Percentiles rank a stretch among this genome's conserved stretches.
phyloP scores from a whole-genome alignment of 257 asterid species.

The Cordia subcordata region DNA sequence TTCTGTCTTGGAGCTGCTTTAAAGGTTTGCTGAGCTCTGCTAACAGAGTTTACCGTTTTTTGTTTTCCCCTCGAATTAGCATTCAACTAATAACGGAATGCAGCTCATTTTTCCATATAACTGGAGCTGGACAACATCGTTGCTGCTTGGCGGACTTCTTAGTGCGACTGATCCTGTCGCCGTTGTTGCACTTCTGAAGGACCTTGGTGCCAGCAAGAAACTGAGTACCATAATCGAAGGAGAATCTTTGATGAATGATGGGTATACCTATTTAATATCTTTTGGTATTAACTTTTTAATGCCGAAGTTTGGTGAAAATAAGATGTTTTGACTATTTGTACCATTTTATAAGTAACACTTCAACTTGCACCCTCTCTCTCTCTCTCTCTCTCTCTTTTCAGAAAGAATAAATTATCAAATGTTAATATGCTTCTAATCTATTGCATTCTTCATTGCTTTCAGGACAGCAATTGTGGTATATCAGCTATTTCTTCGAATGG shows the following conservation, averaged over 20 bases:
- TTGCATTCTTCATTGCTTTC: constrained; percentile 29
- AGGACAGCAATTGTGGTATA: constrained; percentile 96
- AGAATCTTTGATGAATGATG: constrained; percentile 98
- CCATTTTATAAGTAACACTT: background rate
- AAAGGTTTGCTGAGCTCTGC: constrained; percentile 55
- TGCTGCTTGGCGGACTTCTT: constrained; percentile 94
- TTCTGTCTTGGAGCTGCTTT: constrained; percentile 75
- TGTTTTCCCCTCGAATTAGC: constrained; percentile 12
- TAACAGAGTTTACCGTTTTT: constrained; percentile 12
- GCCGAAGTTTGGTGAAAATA: background rate
- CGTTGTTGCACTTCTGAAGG: constrained; percentile 93
- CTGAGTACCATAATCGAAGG: constrained; percentile 95
- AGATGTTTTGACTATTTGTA: background rate
- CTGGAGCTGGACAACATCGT: constrained; percentile 93
- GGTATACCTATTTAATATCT: constrained; percentile 35
- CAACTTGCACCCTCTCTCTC: background rate
- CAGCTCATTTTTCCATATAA: constrained; percentile 81
- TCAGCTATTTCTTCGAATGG: constrained; percentile 83
- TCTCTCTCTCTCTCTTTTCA: background rate
- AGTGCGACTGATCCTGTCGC: constrained; percentile 99
- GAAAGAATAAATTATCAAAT: background rate
- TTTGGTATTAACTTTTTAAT: background rate
- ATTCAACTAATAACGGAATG: constrained; percentile 30
- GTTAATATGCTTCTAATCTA: background rate
- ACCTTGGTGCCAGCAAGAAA: constrained; percentile 95